phyloP scores from a whole-genome alignment of 164 flowering plant genomes.

The Vitis rotundifolia region DNA sequence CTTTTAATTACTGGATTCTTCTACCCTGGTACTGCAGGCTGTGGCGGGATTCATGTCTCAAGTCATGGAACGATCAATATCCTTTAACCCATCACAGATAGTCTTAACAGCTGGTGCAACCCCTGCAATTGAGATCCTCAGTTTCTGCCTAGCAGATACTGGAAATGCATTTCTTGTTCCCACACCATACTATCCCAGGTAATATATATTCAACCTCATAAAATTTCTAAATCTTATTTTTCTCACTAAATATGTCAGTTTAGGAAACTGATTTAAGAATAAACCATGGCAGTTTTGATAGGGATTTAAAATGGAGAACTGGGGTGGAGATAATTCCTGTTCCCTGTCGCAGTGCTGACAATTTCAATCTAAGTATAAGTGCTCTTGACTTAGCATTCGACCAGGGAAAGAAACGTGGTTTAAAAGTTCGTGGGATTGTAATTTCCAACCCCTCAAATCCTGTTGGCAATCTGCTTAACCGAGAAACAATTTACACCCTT shows the following conservation, averaged over 20 bases:
- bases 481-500: constrained; percentile 61
- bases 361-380: constrained; percentile 58
- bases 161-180: constrained; percentile 99
- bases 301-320: constrained; percentile 82
- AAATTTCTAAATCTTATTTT: constrained; percentile 6
- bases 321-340: constrained; percentile 94
- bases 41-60: constrained; percentile 86
- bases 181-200: constrained; percentile 89
- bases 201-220: constrained; percentile 14
- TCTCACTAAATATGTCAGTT: not conserved
- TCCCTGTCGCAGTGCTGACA: constrained; percentile 89
- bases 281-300: constrained; percentile 62
- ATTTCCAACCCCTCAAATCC: constrained; percentile 92
- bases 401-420: constrained; percentile 90
- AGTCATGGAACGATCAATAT: constrained; percentile 42
- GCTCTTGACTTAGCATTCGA: constrained; percentile 82
- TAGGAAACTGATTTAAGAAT: constrained; percentile 18
- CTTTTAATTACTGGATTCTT: too few species aligned
- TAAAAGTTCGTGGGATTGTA: constrained; percentile 78
- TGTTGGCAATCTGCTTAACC: constrained; percentile 60
- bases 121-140: constrained; percentile 85
- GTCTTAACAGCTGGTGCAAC: constrained; percentile 82
- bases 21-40: constrained; percentile 46
- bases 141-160: constrained; percentile 88
- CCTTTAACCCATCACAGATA: constrained; percentile 70